Base-by-base conservation (phyloP, 139 green algal genomes). In the Tetradesmus lagerheimii region DNA sequence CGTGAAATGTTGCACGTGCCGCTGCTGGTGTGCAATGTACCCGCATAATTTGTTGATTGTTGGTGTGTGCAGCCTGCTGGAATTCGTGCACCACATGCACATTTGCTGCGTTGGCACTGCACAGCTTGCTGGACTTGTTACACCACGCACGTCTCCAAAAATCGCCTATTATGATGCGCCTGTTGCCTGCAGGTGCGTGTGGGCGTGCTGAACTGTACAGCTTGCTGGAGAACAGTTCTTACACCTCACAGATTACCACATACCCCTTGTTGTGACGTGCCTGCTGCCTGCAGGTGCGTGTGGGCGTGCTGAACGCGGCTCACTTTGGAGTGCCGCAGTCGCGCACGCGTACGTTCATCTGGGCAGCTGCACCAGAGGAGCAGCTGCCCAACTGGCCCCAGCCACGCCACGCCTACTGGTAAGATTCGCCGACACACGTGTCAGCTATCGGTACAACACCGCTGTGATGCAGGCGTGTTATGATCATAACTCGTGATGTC, bases 51-150 rank as follows among this genome's bases (percentile, higher is more conserved):
- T n/a, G n/a, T n/a, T n/a, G n/a, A n/a, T n/a, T n/a, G n/a, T n/a
- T n/a, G n/a, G n/a, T n/a, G n/a, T 99, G 81, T 90, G 96, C 78
- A 97, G 95, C n/a, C 94, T 99, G 74, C 93, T 99, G 80, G 97
- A 98, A 37, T 98, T 99, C 96, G 97, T 97, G 35, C 99, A 99
- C 93, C 97, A 99, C 96, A 96, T 98, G 87, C n/a, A n/a, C n/a
- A n/a, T n/a, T n/a, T n/a, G n/a, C n/a, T n/a, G n/a, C n/a, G n/a
- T 93, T 99, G 38, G 97, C 96, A 3, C 81, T 99, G 83, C 91
- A 96, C 78, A 97, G 95, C n/a, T 94, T 99, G 77, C 93, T 99
- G 80, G 97, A 98, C 43, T 98, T 99, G 96, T 98, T 97, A 34
- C 99, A 99, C 93, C 97, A 99, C 96, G 96, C 97, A 85, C 0